A percentile compares a stretch with the other conserved stretches of the same genome.
phyloP scores from a whole-genome alignment of 1,139 yeast genomes.

The Pichia sp. region DNA sequence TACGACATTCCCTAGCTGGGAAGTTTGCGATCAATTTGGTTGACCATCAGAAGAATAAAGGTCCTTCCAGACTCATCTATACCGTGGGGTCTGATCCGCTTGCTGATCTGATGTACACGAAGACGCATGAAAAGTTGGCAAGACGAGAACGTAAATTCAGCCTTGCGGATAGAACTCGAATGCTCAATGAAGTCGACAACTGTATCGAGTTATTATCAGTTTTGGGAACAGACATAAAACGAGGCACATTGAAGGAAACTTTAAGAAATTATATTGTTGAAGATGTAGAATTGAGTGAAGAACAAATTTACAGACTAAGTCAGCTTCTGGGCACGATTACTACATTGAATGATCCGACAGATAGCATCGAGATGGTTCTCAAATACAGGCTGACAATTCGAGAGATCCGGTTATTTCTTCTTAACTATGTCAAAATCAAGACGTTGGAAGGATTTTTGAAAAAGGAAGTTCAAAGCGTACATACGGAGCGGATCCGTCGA shows the following conservation, averaged over 20 bases:
- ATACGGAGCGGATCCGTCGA: neutral
- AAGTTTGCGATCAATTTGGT: constrained; percentile 13
- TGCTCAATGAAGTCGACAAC: constrained; percentile 43
- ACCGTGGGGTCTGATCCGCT: constrained; percentile 23
- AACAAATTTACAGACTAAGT: constrained; percentile 21
- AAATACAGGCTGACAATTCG: constrained; percentile 41
- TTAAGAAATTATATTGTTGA: constrained; percentile 16
- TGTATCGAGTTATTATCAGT: constrained; percentile 28
- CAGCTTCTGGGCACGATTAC: constrained; percentile 40
- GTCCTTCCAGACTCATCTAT: neutral
- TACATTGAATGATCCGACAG: constrained; percentile 36
- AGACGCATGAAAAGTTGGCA: constrained; percentile 41
- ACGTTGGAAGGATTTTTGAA: constrained; percentile 25
- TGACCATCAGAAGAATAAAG: constrained; percentile 15
- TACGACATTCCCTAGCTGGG: constrained; percentile 10
- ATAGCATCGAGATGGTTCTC: constrained; percentile 37
- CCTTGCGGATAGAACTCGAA: constrained; percentile 39
- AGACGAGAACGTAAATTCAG: constrained; percentile 47
- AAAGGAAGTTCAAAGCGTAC: constrained; percentile 13
- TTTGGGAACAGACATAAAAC: constrained; percentile 22
- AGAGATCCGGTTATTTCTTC: constrained; percentile 40
- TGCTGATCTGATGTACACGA: constrained; percentile 16
- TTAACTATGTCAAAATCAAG: constrained; percentile 35
- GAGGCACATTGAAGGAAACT: constrained; percentile 6
- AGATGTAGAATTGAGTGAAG: constrained; percentile 12